Base-by-base conservation (phyloP, 176 grass and related monocot genomes). In the Juncus effusus region DNA sequence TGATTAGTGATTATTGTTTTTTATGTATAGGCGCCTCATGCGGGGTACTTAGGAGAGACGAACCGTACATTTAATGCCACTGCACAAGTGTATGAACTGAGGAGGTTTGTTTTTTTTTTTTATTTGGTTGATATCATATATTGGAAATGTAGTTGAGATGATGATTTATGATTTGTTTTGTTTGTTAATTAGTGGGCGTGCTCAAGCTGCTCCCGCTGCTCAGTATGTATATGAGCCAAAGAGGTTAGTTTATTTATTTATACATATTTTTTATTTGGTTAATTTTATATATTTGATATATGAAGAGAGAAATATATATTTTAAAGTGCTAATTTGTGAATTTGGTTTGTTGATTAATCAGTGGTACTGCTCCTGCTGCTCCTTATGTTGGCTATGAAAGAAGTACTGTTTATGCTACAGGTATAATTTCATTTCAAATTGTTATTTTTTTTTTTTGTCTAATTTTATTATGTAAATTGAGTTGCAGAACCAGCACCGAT, bases 21-120 rank as follows among this genome's bases (percentile, higher is more conserved):
- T 69, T 54, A 52, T 52, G 56, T 55, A 69, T 69, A 69, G 65
- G 39, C 54, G 14, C 68, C 68, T 71, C 53, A 57, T 36, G 68
- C 38, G 13, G 54, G 54, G 13, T 71, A 71, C 57, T 6, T 40
- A 45, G 53, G 38, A 2, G 39, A 50, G 55, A 71, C 39, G 7
- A 52, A 28, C 38, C 53, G 57, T 71, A 52, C 13, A 19, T 38
- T 40, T 28, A 13, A 47, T 28, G 10, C 5, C 38, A 71, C 14
- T 71, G 57, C 53, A 38, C 54, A 71, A 56, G 68, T 59, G 10
- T 59, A 42, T 71, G 68, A 71, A 57, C 54, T 3, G 6, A 71
- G 68, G 52, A 47, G 44, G 44, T 47, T 47, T 3, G 54, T 38
- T 56, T 15, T 16, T 57, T 42, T 44, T 59, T n/a, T 45, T 10